phyloP scores from a whole-genome alignment of 768 basidiomycete species.

The Suillus paluster region DNA sequence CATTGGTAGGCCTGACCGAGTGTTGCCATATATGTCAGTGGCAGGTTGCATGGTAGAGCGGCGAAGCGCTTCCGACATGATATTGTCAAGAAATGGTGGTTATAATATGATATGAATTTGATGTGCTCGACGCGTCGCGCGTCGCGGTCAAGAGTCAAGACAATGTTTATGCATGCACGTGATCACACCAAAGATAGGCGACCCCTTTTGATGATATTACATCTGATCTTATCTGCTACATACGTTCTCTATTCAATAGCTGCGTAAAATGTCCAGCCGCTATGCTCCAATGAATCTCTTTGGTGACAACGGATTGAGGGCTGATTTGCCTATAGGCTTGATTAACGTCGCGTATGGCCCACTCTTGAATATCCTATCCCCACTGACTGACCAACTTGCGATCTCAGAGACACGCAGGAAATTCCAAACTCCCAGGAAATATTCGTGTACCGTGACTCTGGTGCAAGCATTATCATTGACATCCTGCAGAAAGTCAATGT shows the following conservation, averaged over 20 bases:
- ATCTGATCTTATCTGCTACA: not conserved
- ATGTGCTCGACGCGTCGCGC: slow-evolving; percentile 14
- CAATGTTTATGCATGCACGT: not conserved
- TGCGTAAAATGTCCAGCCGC: not conserved
- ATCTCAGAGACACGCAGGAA: slow-evolving; percentile 68
- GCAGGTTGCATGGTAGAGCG: slow-evolving; percentile 63
- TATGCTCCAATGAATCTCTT: slow-evolving; percentile 58
- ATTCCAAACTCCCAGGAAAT: slow-evolving; percentile 97
- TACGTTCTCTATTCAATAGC: not conserved
- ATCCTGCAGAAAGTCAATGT: slow-evolving; percentile 74
- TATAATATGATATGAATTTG: slow-evolving; percentile 1
- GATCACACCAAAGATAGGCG: not conserved
- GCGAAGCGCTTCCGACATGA: slow-evolving; percentile 53
- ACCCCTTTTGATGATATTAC: not conserved
- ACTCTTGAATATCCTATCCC: not conserved
- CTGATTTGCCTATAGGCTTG: slow-evolving; percentile 52
- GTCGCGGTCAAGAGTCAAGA: slow-evolving; percentile 11
- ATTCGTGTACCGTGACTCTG: slow-evolving; percentile 71
- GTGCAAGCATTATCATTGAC: slow-evolving; percentile 82
- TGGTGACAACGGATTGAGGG: slow-evolving; percentile 75
- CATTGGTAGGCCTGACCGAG: slow-evolving; percentile 71
- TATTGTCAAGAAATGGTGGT: slow-evolving; percentile 7
- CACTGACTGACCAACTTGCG: slow-evolving; percentile 6
- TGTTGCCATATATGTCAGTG: slow-evolving; percentile 51
- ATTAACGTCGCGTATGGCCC: slow-evolving; percentile 80